Evolutionary conservation across 108 stramenopile species (phyloP).

Genomic region (Hondaea fermentalgiana): DNA sequence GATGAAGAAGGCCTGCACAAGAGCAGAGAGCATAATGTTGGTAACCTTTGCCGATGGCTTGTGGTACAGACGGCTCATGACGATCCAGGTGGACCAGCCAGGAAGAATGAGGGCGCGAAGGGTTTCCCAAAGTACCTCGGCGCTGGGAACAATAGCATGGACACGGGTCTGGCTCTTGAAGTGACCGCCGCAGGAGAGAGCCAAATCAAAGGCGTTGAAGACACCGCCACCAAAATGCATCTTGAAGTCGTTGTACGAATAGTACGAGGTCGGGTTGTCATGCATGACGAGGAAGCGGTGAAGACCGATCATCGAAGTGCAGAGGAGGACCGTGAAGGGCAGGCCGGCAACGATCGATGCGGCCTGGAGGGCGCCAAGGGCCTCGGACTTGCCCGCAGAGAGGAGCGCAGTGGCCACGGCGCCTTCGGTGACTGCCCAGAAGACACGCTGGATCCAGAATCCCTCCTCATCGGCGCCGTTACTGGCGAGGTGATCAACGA

Average conservation of each 20-base stretch:
- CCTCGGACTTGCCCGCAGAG: slow-evolving; percentile 37
- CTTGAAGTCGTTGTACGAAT: neutral
- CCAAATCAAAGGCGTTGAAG: neutral
- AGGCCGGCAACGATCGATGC: slow-evolving; percentile 53
- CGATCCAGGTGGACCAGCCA: neutral
- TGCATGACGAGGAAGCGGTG: neutral
- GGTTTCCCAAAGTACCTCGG: neutral
- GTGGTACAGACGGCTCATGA: neutral
- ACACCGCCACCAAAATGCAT: neutral
- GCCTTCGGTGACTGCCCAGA: slow-evolving; percentile 60
- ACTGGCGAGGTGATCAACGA: slow-evolving; percentile 52
- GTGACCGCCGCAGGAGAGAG: neutral
- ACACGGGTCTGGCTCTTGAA: no score
- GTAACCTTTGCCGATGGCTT: neutral
- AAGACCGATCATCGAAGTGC: neutral
- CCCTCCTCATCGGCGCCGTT: slow-evolving; percentile 50
- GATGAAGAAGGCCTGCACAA: neutral
- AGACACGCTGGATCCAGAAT: slow-evolving; percentile 47
- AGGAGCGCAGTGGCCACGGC: slow-evolving; percentile 51
- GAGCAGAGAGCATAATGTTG: neutral
- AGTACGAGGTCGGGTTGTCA: neutral
- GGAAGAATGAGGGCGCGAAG: neutral
- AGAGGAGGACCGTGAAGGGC: slow-evolving; percentile 48
- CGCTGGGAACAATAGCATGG: neutral
- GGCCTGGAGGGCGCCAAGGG: slow-evolving; percentile 48